Conservation (phyloP, 495 filamentous ascomycete genomes). For the Aspergillus avenaceus region DNA sequence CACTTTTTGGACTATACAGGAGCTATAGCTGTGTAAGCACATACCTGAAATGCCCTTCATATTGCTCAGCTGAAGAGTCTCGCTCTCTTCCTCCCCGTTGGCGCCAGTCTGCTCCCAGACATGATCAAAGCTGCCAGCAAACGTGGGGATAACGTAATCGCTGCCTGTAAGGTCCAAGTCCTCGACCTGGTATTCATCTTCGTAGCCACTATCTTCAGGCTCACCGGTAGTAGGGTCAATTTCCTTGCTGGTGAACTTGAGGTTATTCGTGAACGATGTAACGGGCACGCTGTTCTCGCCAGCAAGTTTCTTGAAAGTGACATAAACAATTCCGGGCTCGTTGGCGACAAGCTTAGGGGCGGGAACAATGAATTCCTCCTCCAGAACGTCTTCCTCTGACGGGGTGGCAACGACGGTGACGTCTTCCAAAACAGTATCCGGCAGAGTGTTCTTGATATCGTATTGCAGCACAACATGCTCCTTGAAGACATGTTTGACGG, state of each 20-base stretch:
- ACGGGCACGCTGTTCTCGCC: slow-evolving; percentile 67
- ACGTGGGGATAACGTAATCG: slow-evolving; percentile 90
- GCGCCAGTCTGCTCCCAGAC: slow-evolving; percentile 95
- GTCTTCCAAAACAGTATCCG: slow-evolving; percentile 83
- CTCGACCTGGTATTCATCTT: slow-evolving; percentile 96
- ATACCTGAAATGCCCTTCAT: slow-evolving; percentile 90
- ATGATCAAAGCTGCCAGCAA: slow-evolving; percentile 91
- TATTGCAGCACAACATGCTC: slow-evolving; percentile 95
- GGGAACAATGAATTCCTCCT: slow-evolving; percentile 92
- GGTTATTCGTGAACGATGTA: slow-evolving; percentile 80
- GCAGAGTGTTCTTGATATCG: slow-evolving; percentile 95
- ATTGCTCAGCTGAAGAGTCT: slow-evolving; percentile 85
- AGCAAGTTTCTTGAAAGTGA: slow-evolving; percentile 80
- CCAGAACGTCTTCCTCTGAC: slow-evolving; percentile 68
- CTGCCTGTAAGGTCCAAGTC: slow-evolving; percentile 88
- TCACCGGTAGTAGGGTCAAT: slow-evolving; percentile 93
- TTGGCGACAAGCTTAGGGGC: slow-evolving; percentile 75
- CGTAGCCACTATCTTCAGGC: slow-evolving; percentile 87
- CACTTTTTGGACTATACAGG: no score
- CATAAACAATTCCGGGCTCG: slow-evolving; percentile 88
- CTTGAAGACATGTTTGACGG: slow-evolving; percentile 96
- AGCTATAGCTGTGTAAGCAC: slow-evolving; percentile 21
- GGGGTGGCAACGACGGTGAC: slow-evolving; percentile 86
- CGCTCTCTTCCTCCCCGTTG: slow-evolving; percentile 80
- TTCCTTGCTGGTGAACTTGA: slow-evolving; percentile 97